Conservation (phyloP, 805 yeast genomes). For the Diddensiella santjacobensis region DNA sequence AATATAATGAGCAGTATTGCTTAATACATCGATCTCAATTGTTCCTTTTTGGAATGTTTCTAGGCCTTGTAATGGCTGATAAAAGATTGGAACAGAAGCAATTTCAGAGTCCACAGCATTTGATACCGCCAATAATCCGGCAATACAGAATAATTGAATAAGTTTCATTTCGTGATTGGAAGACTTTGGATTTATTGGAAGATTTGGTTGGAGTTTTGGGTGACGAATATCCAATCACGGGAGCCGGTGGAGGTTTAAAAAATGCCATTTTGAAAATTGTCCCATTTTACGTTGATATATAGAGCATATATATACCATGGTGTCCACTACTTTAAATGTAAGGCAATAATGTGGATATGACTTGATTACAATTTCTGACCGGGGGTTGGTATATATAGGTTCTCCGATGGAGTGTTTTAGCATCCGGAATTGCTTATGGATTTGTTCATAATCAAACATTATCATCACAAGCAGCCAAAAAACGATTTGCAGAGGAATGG, state of each 20-base stretch:
- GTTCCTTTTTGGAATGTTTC: neutral
- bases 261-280: neutral
- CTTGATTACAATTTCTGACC: no score
- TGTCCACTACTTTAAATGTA: conserved; percentile 24
- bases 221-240: neutral
- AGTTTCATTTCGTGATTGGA: no score
- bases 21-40: neutral
- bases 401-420: conserved; percentile 88
- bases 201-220: no score
- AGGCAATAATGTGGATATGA: conserved; percentile 7
- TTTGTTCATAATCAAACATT: conserved; percentile 74
- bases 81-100: neutral
- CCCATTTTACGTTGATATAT: no score
- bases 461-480: conserved; percentile 54
- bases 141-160: no score
- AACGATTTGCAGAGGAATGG: conserved; percentile 56
- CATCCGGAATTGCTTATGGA: conserved; percentile 86
- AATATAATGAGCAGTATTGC: neutral
- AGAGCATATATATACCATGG: conserved; percentile 12
- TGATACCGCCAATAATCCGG: neutral
- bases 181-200: no score
- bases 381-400: no score
- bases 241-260: neutral
- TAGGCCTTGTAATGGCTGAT: conserved; percentile 5
- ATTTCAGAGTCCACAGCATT: neutral